phyloP scores from a whole-genome alignment of 495 filamentous ascomycete genomes.

The Cercophora sp. region DNA sequence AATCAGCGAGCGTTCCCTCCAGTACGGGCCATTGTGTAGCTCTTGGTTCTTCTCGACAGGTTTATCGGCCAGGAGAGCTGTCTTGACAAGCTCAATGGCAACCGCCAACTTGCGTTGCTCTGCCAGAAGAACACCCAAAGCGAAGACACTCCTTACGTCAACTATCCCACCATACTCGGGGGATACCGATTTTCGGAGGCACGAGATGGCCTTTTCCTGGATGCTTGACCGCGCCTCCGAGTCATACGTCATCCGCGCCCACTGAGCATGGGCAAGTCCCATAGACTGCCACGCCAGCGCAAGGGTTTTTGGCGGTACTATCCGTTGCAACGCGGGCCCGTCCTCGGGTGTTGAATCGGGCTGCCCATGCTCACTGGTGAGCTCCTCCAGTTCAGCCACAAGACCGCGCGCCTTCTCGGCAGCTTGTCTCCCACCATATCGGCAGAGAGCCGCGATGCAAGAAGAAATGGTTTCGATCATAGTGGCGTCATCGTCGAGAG shows the following conservation, averaged over 20 bases:
- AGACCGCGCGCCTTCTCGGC: constrained; percentile 73
- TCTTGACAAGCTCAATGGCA: constrained; percentile 73
- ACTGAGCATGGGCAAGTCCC: constrained; percentile 77
- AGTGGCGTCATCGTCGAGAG: constrained; percentile 71
- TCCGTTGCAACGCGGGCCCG: constrained; percentile 21
- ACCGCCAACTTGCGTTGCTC: constrained; percentile 72
- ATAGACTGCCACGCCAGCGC: constrained; percentile 73
- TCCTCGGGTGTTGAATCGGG: constrained; percentile 29
- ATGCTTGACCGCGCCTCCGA: constrained; percentile 62
- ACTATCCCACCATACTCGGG: constrained; percentile 57
- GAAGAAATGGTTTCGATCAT: constrained; percentile 72
- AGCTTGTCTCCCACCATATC: constrained; percentile 67
- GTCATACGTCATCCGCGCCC: constrained; percentile 75
- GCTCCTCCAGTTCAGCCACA: constrained; percentile 59
- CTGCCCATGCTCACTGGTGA: constrained; percentile 41
- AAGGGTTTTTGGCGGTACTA: constrained; percentile 50
- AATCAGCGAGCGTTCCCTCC: constrained; percentile 55
- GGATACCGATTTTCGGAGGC: constrained; percentile 65
- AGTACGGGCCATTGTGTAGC: constrained; percentile 37
- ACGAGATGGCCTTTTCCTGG: constrained; percentile 67
- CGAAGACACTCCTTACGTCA: constrained; percentile 70
- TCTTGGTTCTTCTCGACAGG: constrained; percentile 29
- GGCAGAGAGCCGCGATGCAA: constrained; percentile 75
- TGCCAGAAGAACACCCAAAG: constrained; percentile 72
- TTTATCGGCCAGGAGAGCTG: constrained; percentile 45